These are phyloP conservation scores for Colletotrichum eremochloae DNA, from an alignment of 2,329 filamentous ascomycete species.

Conservation along the genomic window DNA sequence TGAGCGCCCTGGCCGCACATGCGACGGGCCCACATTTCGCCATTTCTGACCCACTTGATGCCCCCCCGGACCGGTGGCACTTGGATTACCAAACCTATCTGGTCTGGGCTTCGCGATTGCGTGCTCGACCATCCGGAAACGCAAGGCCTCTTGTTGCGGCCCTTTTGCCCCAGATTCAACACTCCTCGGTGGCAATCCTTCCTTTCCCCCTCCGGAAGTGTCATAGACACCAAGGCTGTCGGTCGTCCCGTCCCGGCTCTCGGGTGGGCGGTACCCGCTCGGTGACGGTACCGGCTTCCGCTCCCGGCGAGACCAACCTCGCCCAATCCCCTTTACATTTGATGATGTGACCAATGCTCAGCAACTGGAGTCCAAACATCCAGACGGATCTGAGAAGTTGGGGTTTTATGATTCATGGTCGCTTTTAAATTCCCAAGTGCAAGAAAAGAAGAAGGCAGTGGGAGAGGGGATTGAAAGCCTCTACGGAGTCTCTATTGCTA, in stretches of 20 bases:
- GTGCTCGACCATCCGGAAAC: conserved; percentile 37
- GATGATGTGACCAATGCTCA: conserved; percentile 2
- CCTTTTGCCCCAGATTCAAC: conserved; percentile 28
- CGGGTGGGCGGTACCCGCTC: conserved; percentile 37
- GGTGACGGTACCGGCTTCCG: conserved; percentile 38
- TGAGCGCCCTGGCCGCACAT: neutral
- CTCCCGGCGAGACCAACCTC: conserved; percentile 18
- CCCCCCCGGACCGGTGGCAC: conserved; percentile 15
- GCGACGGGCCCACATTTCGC: conserved; percentile 38
- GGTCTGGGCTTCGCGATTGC: conserved; percentile 32
- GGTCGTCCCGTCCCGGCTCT: conserved; percentile 32
- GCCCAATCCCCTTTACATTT: neutral
- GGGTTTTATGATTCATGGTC: neutral
- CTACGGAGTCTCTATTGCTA: neutral
- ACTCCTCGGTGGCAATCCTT: conserved; percentile 37
- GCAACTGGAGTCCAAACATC: neutral
- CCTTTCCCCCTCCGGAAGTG: conserved; percentile 9
- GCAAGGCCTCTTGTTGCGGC: conserved; percentile 29
- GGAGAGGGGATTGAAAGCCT: neutral
- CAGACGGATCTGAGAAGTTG: neutral
- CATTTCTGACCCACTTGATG: conserved; percentile 36
- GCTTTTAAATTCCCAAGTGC: neutral
- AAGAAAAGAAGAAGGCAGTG: neutral
- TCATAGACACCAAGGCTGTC: conserved; percentile 26
- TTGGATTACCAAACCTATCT: conserved; percentile 38